Evolutionary conservation across 768 basidiomycete genomes (phyloP), one percentile per base, ranked within the genome.

Genomic region (Royoungia palumana): DNA sequence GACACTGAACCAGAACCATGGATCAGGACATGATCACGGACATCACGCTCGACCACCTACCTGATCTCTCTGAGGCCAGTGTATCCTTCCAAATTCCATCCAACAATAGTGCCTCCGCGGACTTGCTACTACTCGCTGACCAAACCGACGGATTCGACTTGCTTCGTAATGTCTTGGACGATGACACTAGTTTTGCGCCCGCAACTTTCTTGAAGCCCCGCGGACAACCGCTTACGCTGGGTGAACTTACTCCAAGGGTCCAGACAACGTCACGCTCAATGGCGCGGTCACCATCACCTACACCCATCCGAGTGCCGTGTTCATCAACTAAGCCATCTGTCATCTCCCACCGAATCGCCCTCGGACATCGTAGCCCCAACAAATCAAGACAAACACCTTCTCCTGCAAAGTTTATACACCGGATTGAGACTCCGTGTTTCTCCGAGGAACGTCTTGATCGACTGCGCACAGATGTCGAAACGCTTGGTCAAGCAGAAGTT

Each of bases 31-130:
- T 58, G 54, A 59, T 66, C 17, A 63, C 65, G 35, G 71, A 72
- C 64, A 63, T 79, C 19, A 83, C 79, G 47, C 63, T 75, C 41
- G 72, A 76, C 58, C 77, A 81, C 62, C 58, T 82, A 22, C 81
- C 81, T 35, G 80, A 83, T 52, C 59, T 74, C 43, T 81, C 83
- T 4, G 65, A 67, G 8, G 57, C 66, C 6, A 68, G 66, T 34
- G 61, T 63, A 7, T 75, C 73, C 14, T 78, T 80, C 54, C 73
- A 82, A 55, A 74, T 84, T 22, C 74, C 85, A 4, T 64, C 65
- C 8, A 70, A 73, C 38, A 54, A 50, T n/a, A n/a, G n/a, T 9
- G 21, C 55, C 19, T 44, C 63, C 35, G 62, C 65, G 40, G 68
- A 70, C 22, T 49, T 70, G 13, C 63, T 75, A 12, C 61, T 74